Evolutionary conservation across 1,284 basidiomycete species (phyloP).

Genomic region (Xanthoconium separans): DNA sequence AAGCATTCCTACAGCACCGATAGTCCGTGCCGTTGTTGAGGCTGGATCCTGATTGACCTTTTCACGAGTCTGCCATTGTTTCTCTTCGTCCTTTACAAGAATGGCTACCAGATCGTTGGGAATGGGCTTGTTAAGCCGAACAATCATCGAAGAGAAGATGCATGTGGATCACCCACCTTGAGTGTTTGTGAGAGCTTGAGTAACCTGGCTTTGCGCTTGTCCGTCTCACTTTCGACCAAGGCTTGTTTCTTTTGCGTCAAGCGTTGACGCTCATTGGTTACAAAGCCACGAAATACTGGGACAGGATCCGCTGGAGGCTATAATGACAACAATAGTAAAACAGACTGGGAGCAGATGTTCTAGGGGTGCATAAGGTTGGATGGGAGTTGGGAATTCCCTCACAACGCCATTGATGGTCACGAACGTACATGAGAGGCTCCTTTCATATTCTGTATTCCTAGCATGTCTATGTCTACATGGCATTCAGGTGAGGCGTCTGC

Average conservation of each 20-base stretch:
- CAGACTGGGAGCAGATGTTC: constrained; percentile 2
- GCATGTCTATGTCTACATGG: too few species aligned
- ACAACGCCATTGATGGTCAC: too few species aligned
- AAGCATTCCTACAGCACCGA: constrained; percentile 46
- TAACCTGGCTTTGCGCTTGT: constrained; percentile 88
- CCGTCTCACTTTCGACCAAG: constrained; percentile 90
- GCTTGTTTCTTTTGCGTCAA: constrained; percentile 89
- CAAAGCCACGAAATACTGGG: constrained; percentile 86
- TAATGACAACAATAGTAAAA: not conserved
- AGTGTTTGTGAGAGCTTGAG: constrained; percentile 91
- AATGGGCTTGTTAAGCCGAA: constrained; percentile 87
- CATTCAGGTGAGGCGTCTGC: too few species aligned
- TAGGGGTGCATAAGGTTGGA: not conserved
- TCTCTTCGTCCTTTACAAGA: constrained; percentile 86
- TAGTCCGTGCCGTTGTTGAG: constrained; percentile 62
- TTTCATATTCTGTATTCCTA: too few species aligned
- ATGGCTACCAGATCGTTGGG: constrained; percentile 94
- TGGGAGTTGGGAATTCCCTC: too few species aligned
- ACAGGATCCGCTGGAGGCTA: constrained; percentile 68
- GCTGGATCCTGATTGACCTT: constrained; percentile 70
- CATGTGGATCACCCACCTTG: constrained; percentile 59
- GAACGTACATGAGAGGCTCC: too few species aligned
- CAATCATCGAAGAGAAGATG: not conserved
- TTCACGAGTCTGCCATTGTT: constrained; percentile 80
- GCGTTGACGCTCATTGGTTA: constrained; percentile 84